These are phyloP conservation scores for Panellus pusillus DNA, from an alignment of 768 basidiomycete genomes.

Conservation along the genomic window DNA sequence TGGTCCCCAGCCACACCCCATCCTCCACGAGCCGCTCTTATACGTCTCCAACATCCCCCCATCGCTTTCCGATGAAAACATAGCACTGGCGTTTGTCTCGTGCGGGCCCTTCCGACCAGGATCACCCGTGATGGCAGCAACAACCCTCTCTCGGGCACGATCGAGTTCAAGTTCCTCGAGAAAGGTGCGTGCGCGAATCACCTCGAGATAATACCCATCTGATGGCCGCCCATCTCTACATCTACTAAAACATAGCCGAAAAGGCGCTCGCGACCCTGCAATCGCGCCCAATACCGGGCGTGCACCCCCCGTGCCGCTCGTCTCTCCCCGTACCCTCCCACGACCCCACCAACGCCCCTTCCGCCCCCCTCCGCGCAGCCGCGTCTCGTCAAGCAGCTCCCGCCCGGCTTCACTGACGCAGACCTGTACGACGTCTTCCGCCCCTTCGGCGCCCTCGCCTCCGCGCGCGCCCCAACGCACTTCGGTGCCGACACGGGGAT, in stretches of 20 bases:
- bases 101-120: constrained; percentile 81
- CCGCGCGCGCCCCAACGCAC: constrained; percentile 69
- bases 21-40: constrained; percentile 79
- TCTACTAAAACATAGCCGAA: constrained; percentile 57
- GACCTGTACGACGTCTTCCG: constrained; percentile 85
- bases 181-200: no score
- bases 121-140: constrained; percentile 61
- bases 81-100: constrained; percentile 69
- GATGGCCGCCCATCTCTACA: constrained; percentile 7
- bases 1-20: constrained; percentile 67
- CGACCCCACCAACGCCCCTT: constrained; percentile 69
- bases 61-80: constrained; percentile 72
- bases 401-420: constrained; percentile 62
- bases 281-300: constrained; percentile 65
- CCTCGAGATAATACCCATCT: no score
- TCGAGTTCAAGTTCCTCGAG: constrained; percentile 81
- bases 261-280: constrained; percentile 86
- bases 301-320: constrained; percentile 60
- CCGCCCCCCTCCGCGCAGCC: constrained; percentile 77
- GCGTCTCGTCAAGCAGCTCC: constrained; percentile 83
- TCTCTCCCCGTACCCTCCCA: constrained; percentile 85
- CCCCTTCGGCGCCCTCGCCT: constrained; percentile 80
- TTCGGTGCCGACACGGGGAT: constrained; percentile 78
- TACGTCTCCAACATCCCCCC: constrained; percentile 79
- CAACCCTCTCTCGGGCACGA: constrained; percentile 63